These are phyloP conservation scores for Phytophthora foliorum DNA, from an alignment of 352 stramenopile genomes.

Conservation along the genomic window DNA sequence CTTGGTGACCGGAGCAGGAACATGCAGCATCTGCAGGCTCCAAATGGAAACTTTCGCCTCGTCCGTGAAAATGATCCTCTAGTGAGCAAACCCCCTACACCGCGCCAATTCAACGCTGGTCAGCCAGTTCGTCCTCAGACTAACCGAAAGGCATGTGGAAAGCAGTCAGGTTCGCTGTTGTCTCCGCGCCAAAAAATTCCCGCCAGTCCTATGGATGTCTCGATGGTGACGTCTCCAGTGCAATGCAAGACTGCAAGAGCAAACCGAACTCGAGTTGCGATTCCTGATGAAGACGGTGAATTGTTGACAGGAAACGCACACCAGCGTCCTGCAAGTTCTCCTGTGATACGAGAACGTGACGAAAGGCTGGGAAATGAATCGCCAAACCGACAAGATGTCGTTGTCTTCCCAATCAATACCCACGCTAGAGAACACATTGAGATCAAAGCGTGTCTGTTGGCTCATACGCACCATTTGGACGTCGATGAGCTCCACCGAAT, in stretches of 20 bases:
- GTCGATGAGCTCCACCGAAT: conserved; percentile 65
- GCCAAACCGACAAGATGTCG: background rate
- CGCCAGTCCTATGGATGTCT: conserved; percentile 2
- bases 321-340: conserved; percentile 24
- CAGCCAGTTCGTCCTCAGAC: conserved; percentile 27
- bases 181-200: conserved; percentile 32
- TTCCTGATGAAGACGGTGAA: background rate
- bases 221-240: conserved; percentile 19
- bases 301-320: conserved; percentile 1
- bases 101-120: conserved; percentile 16
- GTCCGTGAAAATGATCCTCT: conserved; percentile 40
- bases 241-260: conserved; percentile 41
- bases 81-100: conserved; percentile 48
- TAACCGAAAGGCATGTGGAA: conserved; percentile 8
- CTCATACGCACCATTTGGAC: conserved; percentile 69
- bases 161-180: conserved; percentile 16
- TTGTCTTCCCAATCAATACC: conserved; percentile 29
- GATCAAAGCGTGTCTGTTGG: conserved; percentile 74
- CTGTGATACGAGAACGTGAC: conserved; percentile 4
- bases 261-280: background rate
- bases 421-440: conserved; percentile 67
- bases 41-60: conserved; percentile 41
- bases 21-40: conserved; percentile 49
- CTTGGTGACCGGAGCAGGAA: conserved; percentile 20
- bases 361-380: conserved; percentile 7